Conservation (phyloP, 441 rosid species). For the Pelargonium cotyledonis region DNA sequence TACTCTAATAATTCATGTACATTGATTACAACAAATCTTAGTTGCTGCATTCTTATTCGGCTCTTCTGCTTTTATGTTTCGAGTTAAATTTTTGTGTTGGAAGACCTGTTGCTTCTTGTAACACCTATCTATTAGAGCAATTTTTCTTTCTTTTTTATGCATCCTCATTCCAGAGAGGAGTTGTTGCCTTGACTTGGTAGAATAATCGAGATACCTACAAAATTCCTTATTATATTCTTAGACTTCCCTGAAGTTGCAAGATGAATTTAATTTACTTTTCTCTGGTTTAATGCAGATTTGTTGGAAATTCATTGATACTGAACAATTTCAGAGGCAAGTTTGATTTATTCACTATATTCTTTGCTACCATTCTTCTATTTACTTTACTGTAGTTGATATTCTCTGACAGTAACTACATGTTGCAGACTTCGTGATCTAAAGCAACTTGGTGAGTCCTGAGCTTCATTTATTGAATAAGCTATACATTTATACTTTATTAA, state of each 20-base stretch:
- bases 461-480: background rate
- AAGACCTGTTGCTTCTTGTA: no score
- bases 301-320: conserved; percentile 77
- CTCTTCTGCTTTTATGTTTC: no score
- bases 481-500: background rate
- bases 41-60: no score
- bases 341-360: conserved; percentile 3
- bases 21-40: no score
- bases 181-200: conserved; percentile 3
- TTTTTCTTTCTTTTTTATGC: background rate
- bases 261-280: background rate
- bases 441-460: conserved; percentile 65
- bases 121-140: no score
- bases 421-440: conserved; percentile 92
- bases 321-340: conserved; percentile 84
- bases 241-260: background rate
- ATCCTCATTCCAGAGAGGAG: background rate
- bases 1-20: no score
- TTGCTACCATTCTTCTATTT: background rate
- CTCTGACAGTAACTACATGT: conserved; percentile 22
- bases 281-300: conserved; percentile 23
- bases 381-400: conserved; percentile 8
- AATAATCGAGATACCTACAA: background rate
- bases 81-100: no score
- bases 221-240: background rate